Evolutionary conservation across 768 basidiomycete genomes (phyloP).

Genomic region (Boletus subparvulus): DNA sequence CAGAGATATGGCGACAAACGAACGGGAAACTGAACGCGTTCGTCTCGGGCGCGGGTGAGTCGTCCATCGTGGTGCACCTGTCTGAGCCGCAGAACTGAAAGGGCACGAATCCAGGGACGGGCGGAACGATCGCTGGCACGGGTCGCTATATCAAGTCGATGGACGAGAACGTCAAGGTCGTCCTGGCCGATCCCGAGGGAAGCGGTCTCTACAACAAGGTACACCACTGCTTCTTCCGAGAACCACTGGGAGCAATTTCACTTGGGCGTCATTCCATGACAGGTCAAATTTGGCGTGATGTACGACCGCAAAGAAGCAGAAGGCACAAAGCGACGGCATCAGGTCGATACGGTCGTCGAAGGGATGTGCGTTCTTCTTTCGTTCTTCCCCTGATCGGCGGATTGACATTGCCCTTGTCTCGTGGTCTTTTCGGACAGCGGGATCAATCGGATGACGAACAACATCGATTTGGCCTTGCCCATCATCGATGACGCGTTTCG

Average conservation of each 20-base stretch:
- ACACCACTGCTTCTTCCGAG: background rate
- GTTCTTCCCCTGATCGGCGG: slow-evolving; percentile 6
- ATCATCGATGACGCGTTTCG: slow-evolving; percentile 89
- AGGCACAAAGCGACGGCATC: slow-evolving; percentile 88
- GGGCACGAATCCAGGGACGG: slow-evolving; percentile 65
- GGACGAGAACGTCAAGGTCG: slow-evolving; percentile 63
- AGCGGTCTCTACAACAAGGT: slow-evolving; percentile 96
- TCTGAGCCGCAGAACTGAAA: background rate
- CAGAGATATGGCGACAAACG: slow-evolving; percentile 94
- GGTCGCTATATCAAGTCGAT: slow-evolving; percentile 79
- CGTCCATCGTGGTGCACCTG: background rate
- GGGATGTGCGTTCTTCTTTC: slow-evolving; percentile 59
- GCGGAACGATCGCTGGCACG: slow-evolving; percentile 89
- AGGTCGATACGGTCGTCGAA: slow-evolving; percentile 96
- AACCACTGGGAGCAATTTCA: background rate
- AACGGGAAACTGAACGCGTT: slow-evolving; percentile 81
- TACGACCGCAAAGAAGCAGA: slow-evolving; percentile 91
- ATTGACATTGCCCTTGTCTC: background rate
- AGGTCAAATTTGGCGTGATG: slow-evolving; percentile 94
- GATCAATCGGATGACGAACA: slow-evolving; percentile 90
- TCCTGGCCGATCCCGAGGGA: slow-evolving; percentile 89
- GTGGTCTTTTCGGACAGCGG: slow-evolving; percentile 49
- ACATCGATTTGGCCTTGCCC: slow-evolving; percentile 81
- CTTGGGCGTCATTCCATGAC: background rate
- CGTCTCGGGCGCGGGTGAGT: slow-evolving; percentile 81